phyloP scores from a whole-genome alignment of 1,284 basidiomycete species.

The Trametes versicolor region DNA sequence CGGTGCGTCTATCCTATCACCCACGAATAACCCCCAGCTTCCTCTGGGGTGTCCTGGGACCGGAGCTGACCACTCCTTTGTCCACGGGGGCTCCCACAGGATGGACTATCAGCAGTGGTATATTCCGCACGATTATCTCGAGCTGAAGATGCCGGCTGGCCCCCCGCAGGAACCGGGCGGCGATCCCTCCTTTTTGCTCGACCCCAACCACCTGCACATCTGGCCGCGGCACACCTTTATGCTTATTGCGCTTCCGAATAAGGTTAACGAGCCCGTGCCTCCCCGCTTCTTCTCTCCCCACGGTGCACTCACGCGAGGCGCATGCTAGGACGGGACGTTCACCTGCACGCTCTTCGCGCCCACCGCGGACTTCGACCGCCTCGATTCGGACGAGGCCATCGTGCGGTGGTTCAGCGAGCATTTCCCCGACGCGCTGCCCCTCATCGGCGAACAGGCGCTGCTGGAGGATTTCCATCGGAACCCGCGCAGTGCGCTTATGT shows the following conservation, averaged over 20 bases:
- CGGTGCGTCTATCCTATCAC: constrained; percentile 61
- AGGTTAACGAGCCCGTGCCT: constrained; percentile 59
- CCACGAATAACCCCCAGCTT: constrained; percentile 21
- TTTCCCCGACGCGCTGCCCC: constrained; percentile 88
- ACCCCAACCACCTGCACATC: constrained; percentile 97
- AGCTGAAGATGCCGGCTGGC: constrained; percentile 93
- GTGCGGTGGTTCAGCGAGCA: constrained; percentile 83
- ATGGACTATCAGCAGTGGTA: constrained; percentile 96
- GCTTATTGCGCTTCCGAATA: constrained; percentile 98
- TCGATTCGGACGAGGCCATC: constrained; percentile 69
- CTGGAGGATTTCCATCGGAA: constrained; percentile 83
- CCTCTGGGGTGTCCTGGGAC: constrained; percentile 31
- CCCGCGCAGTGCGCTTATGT: constrained; percentile 90
- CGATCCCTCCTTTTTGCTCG: constrained; percentile 80
- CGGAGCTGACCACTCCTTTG: constrained; percentile 25
- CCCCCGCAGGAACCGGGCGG: constrained; percentile 59
- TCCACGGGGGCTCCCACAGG: constrained; percentile 54
- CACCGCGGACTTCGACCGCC: constrained; percentile 76
- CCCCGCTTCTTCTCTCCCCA: constrained; percentile 38
- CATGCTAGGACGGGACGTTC: constrained; percentile 80
- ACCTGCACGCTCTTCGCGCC: constrained; percentile 96
- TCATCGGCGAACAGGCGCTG: constrained; percentile 85
- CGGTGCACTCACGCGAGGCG: constrained; percentile 37
- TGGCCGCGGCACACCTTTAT: constrained; percentile 99
- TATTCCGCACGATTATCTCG: constrained; percentile 95